These are phyloP conservation scores for Psidium guajava DNA, from an alignment of 345 rosid species.

Conservation along the genomic window DNA sequence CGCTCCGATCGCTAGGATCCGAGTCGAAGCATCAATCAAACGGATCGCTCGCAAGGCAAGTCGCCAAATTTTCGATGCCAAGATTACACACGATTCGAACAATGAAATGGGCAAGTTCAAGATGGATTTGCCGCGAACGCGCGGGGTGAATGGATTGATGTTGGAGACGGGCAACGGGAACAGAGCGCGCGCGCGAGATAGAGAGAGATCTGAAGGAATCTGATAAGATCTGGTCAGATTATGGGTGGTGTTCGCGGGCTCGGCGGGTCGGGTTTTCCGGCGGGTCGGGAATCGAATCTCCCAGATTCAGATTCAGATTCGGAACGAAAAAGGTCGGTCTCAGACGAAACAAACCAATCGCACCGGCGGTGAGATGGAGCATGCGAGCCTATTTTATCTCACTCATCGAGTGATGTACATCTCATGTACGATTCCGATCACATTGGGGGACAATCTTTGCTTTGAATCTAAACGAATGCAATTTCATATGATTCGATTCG, in stretches of 20 bases:
- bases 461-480: background rate
- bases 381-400: background rate
- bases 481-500: background rate
- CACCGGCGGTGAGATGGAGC: background rate
- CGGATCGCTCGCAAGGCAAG: background rate
- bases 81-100: background rate
- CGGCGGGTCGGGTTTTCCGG: background rate
- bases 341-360: background rate
- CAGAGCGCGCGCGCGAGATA: background rate
- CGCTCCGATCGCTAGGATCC: slow-evolving; percentile 1
- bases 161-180: background rate
- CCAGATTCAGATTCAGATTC: background rate
- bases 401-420: background rate
- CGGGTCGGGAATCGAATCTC: background rate
- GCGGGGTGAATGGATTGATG: background rate
- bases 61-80: background rate
- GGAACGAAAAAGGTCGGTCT: background rate
- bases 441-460: background rate
- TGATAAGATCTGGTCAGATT: background rate
- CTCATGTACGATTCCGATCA: background rate
- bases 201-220: background rate
- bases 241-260: background rate
- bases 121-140: background rate
- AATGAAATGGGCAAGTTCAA: background rate
- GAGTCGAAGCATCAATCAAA: background rate